Base-by-base conservation (phyloP, 2,329 filamentous ascomycete genomes). In the Pseudocercospora cruenta region DNA sequence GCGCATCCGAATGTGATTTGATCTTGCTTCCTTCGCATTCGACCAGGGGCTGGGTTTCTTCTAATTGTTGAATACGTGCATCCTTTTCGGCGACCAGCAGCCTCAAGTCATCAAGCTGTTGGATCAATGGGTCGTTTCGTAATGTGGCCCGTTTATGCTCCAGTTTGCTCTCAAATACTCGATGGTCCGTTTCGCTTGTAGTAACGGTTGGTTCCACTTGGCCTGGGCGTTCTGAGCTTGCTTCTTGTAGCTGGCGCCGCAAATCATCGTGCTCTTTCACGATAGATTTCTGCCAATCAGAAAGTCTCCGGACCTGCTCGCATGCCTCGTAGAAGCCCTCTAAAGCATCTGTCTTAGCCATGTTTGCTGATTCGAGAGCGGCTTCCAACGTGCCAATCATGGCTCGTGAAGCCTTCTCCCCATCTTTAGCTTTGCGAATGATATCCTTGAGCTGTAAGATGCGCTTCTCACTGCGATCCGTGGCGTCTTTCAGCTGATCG, bases 361-460 rank as follows among this genome's bases (percentile, higher is more conserved):
- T 74, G 65, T 83, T 82, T 21, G 80, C 77, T 14, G 77, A 71
- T 36, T 78, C 75, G 36, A 82, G 70, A 7, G 79, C 75, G 19
- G 73, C 75, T 58, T 81, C 79, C 5, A 82, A 72, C 58, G 79
- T 74, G 16, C 77, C 74, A 7, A 79, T 74, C 0, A 75, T 77
- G 57, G 78, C 80, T 54, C 78, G 77, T 39, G 81, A 65, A 3
- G 76, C 73, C 60, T 77, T 71, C 53, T 76, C 74, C 14, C 69
- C 74, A 58, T 79, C 76, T 66, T 79, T 81, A 0, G 77, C 75
- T 33, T 79, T 76, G 9, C 76, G 77, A 21, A 82, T 68, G 31
- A 80, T 80, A 4, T 76, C 72, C 73, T 80, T 79, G 33, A 82
- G 73, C 21, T 77, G 78, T 31, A 73, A 72, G 31, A 81, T 77